phyloP scores from a whole-genome alignment of 495 filamentous ascomycete species.

The Aspergillus sparsus region DNA sequence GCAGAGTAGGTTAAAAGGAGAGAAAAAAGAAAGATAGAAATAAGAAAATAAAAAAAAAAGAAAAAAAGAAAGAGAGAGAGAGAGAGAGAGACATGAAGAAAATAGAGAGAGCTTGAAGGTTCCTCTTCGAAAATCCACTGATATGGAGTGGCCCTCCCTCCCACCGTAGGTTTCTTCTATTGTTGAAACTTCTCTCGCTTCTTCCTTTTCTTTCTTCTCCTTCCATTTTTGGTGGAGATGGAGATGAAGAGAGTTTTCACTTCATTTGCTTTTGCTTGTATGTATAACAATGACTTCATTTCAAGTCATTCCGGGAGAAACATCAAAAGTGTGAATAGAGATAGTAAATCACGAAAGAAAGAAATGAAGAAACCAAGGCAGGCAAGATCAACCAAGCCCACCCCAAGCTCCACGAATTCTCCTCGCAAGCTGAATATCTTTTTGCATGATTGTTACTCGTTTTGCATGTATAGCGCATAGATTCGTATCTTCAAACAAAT shows the following conservation, averaged over 20 bases:
- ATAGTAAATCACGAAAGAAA: constrained; percentile 13
- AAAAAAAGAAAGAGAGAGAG: constrained; percentile 14
- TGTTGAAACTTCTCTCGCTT: no score
- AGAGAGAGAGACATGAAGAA: constrained; percentile 8
- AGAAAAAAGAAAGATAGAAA: constrained; percentile 9
- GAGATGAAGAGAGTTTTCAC: no score
- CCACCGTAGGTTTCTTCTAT: no score
- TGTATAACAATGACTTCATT: no score
- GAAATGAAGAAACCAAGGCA: constrained; percentile 1
- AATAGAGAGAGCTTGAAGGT: background rate
- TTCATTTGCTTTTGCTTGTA: no score
- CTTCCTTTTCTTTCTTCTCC: no score
- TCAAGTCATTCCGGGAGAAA: background rate
- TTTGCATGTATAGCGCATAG: constrained; percentile 95
- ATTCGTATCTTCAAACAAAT: constrained; percentile 94
- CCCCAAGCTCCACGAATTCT: constrained; percentile 76
- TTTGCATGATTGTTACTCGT: constrained; percentile 96
- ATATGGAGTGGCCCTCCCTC: no score
- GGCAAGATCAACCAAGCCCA: constrained; percentile 51
- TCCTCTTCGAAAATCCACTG: no score
- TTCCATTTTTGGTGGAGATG: no score
- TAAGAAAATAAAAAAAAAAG: constrained; percentile 12
- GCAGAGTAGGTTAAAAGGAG: background rate
- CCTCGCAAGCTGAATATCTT: constrained; percentile 88
- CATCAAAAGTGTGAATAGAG: constrained; percentile 3